Conservation (phyloP, 345 rosid genomes). For the Linum trigynum region DNA sequence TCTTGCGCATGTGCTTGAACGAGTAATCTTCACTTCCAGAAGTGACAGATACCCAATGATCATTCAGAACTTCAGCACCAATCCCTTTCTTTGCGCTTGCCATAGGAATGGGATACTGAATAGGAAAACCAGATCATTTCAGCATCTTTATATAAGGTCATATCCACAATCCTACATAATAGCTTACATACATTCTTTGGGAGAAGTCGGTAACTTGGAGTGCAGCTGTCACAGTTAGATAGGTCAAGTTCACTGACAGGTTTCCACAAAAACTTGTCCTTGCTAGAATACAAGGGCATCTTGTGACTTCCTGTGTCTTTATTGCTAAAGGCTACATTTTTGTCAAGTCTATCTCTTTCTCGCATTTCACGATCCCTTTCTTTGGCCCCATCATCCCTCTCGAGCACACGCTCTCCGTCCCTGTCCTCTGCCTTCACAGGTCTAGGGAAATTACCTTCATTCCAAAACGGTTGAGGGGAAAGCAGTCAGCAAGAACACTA, state of each 20-base stretch:
- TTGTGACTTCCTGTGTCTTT: conserved; percentile 49
- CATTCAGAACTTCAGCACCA: conserved; percentile 17
- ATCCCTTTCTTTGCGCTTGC: not conserved
- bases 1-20: not conserved
- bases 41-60: not conserved
- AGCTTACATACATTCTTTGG: not conserved
- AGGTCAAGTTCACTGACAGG: conserved; percentile 10
- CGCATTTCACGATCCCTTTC: conserved; percentile 53
- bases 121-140: not conserved
- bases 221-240: conserved; percentile 4
- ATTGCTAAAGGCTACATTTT: conserved; percentile 35
- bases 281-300: conserved; percentile 47
- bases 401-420: conserved; percentile 57
- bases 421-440: conserved; percentile 61
- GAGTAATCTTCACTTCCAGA: not conserved
- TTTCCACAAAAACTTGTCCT: conserved; percentile 26
- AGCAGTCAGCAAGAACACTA: conserved; percentile 8
- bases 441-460: conserved; percentile 55
- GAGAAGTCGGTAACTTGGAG: conserved; percentile 15
- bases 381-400: conserved; percentile 51
- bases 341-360: conserved; percentile 78
- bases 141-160: not conserved
- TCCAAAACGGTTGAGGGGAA: conserved; percentile 43
- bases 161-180: not conserved
- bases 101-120: not conserved